Evolutionary conservation across 805 yeast species (phyloP).

Genomic region (Candida jianshihensis): DNA sequence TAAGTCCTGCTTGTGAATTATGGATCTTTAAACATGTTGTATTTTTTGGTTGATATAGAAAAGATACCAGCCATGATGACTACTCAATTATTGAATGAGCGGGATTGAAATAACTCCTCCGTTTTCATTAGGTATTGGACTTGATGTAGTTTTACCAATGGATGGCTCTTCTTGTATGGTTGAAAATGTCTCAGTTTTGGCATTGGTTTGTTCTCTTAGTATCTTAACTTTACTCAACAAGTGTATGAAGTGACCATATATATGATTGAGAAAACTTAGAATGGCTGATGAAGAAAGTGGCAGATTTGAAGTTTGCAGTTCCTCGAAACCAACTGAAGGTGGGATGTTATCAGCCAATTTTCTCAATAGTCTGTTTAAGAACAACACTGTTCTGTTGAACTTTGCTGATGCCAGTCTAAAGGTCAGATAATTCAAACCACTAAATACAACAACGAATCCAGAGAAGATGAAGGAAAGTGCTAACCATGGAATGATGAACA

Average conservation of each 20-base stretch:
- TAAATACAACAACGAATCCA: slow-evolving; percentile 20
- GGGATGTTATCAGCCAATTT: slow-evolving; percentile 22
- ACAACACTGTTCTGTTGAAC: slow-evolving; percentile 19
- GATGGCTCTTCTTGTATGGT: too few species aligned
- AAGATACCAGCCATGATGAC: too few species aligned
- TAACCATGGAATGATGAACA: slow-evolving; percentile 19
- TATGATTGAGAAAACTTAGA: not conserved
- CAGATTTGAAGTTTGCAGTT: slow-evolving; percentile 6
- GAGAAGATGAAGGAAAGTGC: slow-evolving; percentile 18
- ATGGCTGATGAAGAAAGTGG: slow-evolving; percentile 1
- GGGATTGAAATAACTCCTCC: too few species aligned
- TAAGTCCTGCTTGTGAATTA: too few species aligned
- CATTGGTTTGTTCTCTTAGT: too few species aligned
- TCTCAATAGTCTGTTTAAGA: slow-evolving; percentile 20
- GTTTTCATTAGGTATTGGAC: too few species aligned
- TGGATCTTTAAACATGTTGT: too few species aligned
- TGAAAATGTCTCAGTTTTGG: too few species aligned
- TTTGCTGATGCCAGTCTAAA: slow-evolving; percentile 21
- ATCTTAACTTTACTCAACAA: too few species aligned
- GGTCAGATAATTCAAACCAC: slow-evolving; percentile 18
- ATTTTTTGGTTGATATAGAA: too few species aligned
- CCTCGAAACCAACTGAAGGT: slow-evolving; percentile 22
- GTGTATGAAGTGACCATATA: not conserved
- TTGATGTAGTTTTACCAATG: too few species aligned
- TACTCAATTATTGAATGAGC: too few species aligned